Evolutionary conservation across 345 rosid genomes (phyloP).

Genomic region (Geranium rotundifolium): DNA sequence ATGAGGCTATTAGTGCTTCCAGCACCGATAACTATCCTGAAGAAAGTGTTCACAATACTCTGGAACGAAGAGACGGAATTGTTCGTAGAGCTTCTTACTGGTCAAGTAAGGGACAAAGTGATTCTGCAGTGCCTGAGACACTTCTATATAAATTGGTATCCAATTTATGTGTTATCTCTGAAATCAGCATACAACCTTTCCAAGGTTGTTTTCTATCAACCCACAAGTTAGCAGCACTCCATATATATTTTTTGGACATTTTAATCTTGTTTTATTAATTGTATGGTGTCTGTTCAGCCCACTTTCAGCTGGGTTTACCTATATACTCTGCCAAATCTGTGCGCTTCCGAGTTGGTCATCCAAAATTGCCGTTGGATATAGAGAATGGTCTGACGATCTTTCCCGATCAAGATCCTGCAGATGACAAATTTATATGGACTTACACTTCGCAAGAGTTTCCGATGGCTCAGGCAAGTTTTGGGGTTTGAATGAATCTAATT

Average conservation of each 20-base stretch:
- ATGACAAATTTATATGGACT: conserved; percentile 53
- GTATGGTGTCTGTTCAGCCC: conserved; percentile 40
- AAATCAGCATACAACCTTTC: conserved; percentile 69
- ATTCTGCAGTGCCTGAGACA: conserved; percentile 72
- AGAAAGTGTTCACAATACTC: conserved; percentile 71
- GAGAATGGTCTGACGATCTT: conserved; percentile 11
- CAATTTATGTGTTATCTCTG: conserved; percentile 62
- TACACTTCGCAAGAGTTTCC: conserved; percentile 79
- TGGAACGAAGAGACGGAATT: conserved; percentile 38
- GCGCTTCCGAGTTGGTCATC: conserved; percentile 65
- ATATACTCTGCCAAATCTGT: conserved; percentile 74
- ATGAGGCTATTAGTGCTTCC: conserved; percentile 61
- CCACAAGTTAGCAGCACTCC: background rate
- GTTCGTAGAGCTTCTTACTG: conserved; percentile 63
- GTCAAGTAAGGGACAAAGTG: conserved; percentile 76
- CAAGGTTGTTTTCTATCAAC: conserved; percentile 34
- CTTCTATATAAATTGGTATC: conserved; percentile 52
- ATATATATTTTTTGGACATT: background rate
- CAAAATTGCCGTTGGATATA: conserved; percentile 15
- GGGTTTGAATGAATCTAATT: background rate
- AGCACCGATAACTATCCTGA: conserved; percentile 81
- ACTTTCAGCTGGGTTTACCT: conserved; percentile 56
- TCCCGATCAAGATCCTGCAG: conserved; percentile 16
- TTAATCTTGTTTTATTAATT: conserved; percentile 2
- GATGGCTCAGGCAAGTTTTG: conserved; percentile 68